phyloP scores from a whole-genome alignment of 805 yeast genomes.

The Saccharomyces kudriavzevii region DNA sequence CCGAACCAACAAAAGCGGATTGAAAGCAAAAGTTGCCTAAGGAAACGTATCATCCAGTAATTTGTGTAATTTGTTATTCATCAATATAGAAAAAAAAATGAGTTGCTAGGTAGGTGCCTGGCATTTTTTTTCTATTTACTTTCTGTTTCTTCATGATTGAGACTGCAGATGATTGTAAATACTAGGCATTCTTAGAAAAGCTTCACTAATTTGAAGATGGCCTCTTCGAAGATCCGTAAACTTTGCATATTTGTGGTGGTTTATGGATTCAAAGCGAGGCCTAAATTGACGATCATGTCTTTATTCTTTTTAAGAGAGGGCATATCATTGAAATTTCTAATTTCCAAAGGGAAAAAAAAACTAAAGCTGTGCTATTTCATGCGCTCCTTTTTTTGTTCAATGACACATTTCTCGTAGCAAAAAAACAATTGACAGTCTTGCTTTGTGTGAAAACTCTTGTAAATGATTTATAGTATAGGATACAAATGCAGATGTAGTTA shows the following conservation, averaged over 20 bases:
- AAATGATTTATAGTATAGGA: neutral
- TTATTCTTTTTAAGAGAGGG: neutral
- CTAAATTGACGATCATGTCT: constrained; percentile 20
- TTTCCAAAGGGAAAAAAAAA: neutral
- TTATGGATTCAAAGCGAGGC: constrained; percentile 42
- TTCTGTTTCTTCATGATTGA: neutral
- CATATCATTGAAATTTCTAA: neutral
- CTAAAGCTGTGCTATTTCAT: neutral
- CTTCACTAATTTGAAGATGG: constrained; percentile 12
- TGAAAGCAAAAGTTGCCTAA: neutral
- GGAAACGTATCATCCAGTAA: neutral
- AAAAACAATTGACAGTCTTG: neutral
- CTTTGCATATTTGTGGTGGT: constrained; percentile 31
- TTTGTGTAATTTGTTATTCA: neutral
- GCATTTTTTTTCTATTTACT: neutral
- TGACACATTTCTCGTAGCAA: constrained; percentile 16
- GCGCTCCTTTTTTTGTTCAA: constrained; percentile 7
- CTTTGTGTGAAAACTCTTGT: neutral
- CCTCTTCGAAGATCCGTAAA: constrained; percentile 41
- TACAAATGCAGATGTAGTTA: neutral
- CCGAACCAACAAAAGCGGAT: no score
- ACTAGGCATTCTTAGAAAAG: neutral
- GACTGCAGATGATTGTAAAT: neutral
- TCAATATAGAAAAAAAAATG: neutral
- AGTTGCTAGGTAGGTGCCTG: constrained; percentile 2